Evolutionary conservation across 352 stramenopile species (phyloP), one percentile per base, ranked within the genome.

Genomic region (Phytophthora vignae): DNA sequence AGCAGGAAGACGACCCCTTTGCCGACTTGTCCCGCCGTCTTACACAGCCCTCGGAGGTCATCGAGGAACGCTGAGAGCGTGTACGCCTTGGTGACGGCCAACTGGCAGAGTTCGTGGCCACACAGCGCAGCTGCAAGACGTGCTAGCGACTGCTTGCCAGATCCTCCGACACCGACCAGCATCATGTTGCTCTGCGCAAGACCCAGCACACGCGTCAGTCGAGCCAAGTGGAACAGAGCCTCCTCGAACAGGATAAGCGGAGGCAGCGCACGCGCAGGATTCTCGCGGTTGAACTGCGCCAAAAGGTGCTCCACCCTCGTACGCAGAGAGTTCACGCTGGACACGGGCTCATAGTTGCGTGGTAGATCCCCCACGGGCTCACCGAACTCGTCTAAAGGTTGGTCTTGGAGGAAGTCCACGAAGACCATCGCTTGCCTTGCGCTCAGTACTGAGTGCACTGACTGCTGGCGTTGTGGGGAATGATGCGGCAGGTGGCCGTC

Each of bases 181-280:
- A 98, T 92, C 79, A 97, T 95, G 64, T 95, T 91, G 60, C 91
- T 94, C 48, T 94, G 85, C 0, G 87, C 73, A 66, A 96, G 90
- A 3, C 86, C 85, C 19, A 98, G 73, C 40, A 92, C 84, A 2
- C 93, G 79, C 4, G 87, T 85, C 40, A 98, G 84, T n/a, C 92
- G 78, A 7, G 96, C 81, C 6, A 98, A 79, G 60, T 98, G 93
- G 21, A 76, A 69, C 2, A 98, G 77, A 8, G 93, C 93, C 70
- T 98, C 92, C 56, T 98, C 92, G 55, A 98, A 98, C 1, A 98
- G 73, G 33, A 98, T 92, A 17, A 98, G 75, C 33, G 90, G 76
- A 17, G 97, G 89, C 21, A 85, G 68, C 21, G 81, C 82, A 1
- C 73, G 74, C 19, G 87, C 60, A 33, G 71, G 86, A 42, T 94